Evolutionary conservation across 2,329 filamentous ascomycete species (phyloP), one percentile per base, ranked within the genome.

Genomic region (Fusarium temperatum): DNA sequence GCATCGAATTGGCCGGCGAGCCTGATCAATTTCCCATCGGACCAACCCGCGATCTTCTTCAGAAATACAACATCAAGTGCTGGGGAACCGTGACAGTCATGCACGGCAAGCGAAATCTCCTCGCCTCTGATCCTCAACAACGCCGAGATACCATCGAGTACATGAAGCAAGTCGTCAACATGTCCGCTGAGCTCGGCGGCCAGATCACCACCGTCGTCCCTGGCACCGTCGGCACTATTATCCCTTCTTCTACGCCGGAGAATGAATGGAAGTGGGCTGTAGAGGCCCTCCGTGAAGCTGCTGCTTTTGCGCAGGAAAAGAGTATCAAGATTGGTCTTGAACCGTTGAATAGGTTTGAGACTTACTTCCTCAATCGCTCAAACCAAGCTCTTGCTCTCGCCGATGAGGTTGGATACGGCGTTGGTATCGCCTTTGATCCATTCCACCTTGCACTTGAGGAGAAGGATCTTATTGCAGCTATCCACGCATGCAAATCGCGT

Each of bases 281-380:
- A 3, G 64, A 75, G 5, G 74, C 70, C 0, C 41, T 75, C 1
- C 62, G 67, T 3, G 70, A 76, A 10, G 24, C 75, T 3, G 74
- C 70, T 1, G 42, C 32, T 11, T 76, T 73, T 20, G 71, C 74
- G 1, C 56, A 63, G 5, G 18, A 62, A 3, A 73, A 58, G 8
- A 53, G 48, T 17, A 74, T 76, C 15, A 66, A 22, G n/a, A 60
- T 75, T 38, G 74, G 59, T 2, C 56, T 77, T 6, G 75, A 76
- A 18, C 72, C 75, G 5, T 47, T 77, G 10, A 76, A 77, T 11
- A 63, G 75, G 8, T 76, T 76, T 12, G 74, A 76, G 50, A 76
- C 74, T 4, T 74, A 77, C n/a, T 76, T 77, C 3, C 50, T 76
- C 39, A 77, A 76, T 24, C 59, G 74, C 4, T 48, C 66, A 5